Conservation (phyloP, 148 eudicot genomes). For the Arbutus unedo region DNA sequence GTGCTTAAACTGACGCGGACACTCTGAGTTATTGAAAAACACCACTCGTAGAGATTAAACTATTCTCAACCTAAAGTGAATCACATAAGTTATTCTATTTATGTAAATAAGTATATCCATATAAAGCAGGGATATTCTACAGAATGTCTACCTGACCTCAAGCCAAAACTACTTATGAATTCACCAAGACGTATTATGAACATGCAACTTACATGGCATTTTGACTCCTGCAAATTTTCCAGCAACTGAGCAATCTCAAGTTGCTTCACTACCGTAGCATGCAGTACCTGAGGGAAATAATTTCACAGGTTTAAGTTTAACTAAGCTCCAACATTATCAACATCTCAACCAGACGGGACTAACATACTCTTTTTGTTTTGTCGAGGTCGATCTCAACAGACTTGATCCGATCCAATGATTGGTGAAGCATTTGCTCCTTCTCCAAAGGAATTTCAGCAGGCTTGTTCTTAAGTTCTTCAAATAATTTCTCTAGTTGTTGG, state of each 20-base stretch:
- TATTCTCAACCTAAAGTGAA: background rate
- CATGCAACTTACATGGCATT: conserved; percentile 48
- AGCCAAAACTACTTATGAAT: background rate
- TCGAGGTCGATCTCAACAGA: conserved; percentile 69
- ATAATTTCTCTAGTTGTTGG: conserved; percentile 47
- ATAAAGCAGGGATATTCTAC: background rate
- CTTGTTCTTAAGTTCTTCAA: conserved; percentile 57
- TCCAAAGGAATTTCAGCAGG: conserved; percentile 59
- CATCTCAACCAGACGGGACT: conserved; percentile 1
- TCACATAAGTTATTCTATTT: background rate
- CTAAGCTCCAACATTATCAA: conserved; percentile 4
- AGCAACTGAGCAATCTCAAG: conserved; percentile 49
- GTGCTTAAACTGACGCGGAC: no score
- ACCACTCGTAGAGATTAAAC: background rate
- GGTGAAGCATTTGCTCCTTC: conserved; percentile 63
- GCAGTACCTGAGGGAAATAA: conserved; percentile 43
- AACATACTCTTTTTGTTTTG: conserved; percentile 63
- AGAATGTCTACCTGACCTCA: background rate
- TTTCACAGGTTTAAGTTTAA: background rate
- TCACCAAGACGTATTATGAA: background rate
- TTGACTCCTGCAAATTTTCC: conserved; percentile 49
- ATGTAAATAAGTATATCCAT: background rate
- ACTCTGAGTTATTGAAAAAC: background rate
- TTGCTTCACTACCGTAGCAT: conserved; percentile 62
- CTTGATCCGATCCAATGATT: conserved; percentile 68